Evolutionary conservation across 331 rosid genomes (phyloP), one percentile per base, ranked within the genome.

Genomic region (Dryas integrifolia): DNA sequence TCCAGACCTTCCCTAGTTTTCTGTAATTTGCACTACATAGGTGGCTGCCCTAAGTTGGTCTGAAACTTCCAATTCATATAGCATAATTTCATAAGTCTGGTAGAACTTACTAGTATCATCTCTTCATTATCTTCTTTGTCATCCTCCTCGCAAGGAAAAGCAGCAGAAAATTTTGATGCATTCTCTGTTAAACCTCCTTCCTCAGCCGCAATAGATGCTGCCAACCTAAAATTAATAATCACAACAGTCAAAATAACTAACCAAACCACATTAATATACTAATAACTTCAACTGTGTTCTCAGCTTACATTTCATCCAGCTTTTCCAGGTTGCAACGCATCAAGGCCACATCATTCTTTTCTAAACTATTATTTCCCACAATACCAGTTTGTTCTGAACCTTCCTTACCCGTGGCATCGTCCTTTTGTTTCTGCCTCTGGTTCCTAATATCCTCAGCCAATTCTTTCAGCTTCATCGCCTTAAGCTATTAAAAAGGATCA

Each of bases 281-380:
- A 57, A 24, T 11, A 52, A 74, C 30, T 26, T n/a, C 46, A 46
- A 60, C 71, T 45, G 4, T 48, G 8, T n/a, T 48, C 24, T 56
- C 30, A 14, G 48, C 87, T 86, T 85, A 93, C 98, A 87, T 85
- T 85, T 83, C 92, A 83, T 90, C 94, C 65, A 88, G 86, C 70
- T 82, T 84, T 82, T 88, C 96, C 77, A 83, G 97, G 67, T 74
- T 82, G 80, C 46, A 59, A 40, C 83, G 76, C 60, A 66, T 63
- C 0, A 79, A 82, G 16, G 51, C 73, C 71, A 10, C 21, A 63
- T 82, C 79, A 26, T 78, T 72, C 67, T 67, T 72, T 67, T 65
- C 90, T n/a, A 65, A 79, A 77, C 63, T 61, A 78, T 69, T 64
- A 82, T 60, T 46, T 7, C 77, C 84, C 16, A 6, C 21, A 55